Evolutionary conservation across 768 basidiomycete genomes (phyloP).

Genomic region (Leccinellum rugosiceps): DNA sequence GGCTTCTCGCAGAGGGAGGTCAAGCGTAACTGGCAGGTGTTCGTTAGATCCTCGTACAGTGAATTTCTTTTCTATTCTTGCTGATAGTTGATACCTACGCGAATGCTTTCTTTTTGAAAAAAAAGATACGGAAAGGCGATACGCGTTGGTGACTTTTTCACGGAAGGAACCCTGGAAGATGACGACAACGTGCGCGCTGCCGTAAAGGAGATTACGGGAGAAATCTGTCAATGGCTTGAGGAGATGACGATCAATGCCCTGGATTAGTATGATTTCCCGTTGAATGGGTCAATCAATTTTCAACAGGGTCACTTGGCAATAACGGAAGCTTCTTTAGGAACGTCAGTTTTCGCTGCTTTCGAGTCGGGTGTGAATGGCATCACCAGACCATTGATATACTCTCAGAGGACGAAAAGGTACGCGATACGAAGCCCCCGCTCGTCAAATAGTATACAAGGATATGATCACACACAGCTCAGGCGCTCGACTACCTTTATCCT

Average conservation of each 20-base stretch:
- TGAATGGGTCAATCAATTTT: slow-evolving; percentile 3
- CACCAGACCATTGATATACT: slow-evolving; percentile 20
- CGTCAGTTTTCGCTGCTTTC: slow-evolving; percentile 35
- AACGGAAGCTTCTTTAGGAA: slow-evolving; percentile 55
- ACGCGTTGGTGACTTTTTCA: slow-evolving; percentile 2
- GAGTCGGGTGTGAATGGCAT: not conserved
- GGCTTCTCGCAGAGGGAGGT: not conserved
- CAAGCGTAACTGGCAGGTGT: not conserved
- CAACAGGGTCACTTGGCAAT: slow-evolving; percentile 56
- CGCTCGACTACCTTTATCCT: slow-evolving; percentile 43
- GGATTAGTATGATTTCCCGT: slow-evolving; percentile 50
- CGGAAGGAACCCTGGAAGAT: not conserved
- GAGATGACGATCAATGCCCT: slow-evolving; percentile 61
- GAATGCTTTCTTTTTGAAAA: not conserved
- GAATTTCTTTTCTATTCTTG: not conserved
- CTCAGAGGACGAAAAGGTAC: slow-evolving; percentile 16
- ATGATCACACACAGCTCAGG: slow-evolving; percentile 47
- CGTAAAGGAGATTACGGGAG: slow-evolving; percentile 55
- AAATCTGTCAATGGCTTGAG: slow-evolving; percentile 46
- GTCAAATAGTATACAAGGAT: slow-evolving; percentile 44
- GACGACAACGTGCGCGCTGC: slow-evolving; percentile 44
- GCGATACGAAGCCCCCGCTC: slow-evolving; percentile 41
- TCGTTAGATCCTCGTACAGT: slow-evolving; percentile 8
- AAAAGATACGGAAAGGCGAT: slow-evolving; percentile 14
- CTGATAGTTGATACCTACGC: not conserved